Evolutionary conservation across 1,139 yeast species (phyloP), one percentile per base, ranked within the genome.

Genomic region (Candida sanyaensis): DNA sequence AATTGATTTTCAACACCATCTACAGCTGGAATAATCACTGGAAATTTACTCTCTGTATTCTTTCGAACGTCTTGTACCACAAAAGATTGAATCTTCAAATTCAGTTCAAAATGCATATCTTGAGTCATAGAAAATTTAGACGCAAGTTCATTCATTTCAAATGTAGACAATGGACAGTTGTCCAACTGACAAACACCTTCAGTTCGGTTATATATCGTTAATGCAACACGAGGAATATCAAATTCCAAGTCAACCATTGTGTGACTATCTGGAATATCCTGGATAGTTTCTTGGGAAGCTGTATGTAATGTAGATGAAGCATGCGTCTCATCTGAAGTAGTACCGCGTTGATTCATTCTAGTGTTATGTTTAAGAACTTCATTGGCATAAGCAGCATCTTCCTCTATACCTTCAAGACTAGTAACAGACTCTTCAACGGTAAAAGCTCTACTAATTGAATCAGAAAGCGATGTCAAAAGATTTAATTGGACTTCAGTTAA

Each of bases 401-500:
- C 84, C 53, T 84, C 84, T 38, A 84, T 77, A 43, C 83, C 86
- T 12, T 73, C 77, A 50, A 75, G 64, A 30, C 68, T 60, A 0
- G 67, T 67, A 10, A 61, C 73, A 1, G 69, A 66, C 30, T 73
- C 65, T n/a, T 67, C 63, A 24, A 66, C 68, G 17, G 67, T 65
- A 47, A 87, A 78, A 0, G 88, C 87, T 29, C 77, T 68, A 0
- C 88, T 73, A 1, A 92, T 63, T 1, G 85, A 77, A 44, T 79
- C 80, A 3, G 81, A 69, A 43, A 92, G 69, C 17, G 76, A 71
- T 57, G 82, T 62, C 47, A 92, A 62, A 56, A 81, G 84, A 32
- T 75, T 70, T 41, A 88, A 72, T 65, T 95, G 99, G 36, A 83
- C 65, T 55, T 93, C 98, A 0, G 97, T 88, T 49, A 93, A 66